Percentiles rank a stretch among this genome's conserved stretches.
These are phyloP conservation scores for Rhododendron henanense DNA, from an alignment of 148 eudicot species.

Conservation along the genomic window DNA sequence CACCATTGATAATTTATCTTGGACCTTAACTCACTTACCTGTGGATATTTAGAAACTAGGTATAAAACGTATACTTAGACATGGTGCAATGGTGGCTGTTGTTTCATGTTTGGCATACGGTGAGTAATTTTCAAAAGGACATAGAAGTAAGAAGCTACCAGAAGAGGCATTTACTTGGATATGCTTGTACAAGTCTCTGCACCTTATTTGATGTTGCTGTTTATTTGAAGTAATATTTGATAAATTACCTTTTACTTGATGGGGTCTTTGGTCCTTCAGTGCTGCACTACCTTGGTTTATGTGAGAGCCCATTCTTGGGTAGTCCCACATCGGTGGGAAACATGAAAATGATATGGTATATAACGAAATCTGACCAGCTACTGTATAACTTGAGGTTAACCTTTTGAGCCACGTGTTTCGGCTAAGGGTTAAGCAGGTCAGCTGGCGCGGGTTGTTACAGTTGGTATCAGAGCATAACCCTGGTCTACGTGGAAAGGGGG, in stretches of 20 bases:
- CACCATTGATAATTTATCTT: not conserved
- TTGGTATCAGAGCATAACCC: too few relatives aligned
- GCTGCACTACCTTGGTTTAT: not conserved
- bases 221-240: not conserved
- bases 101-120: not conserved
- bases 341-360: too few relatives aligned
- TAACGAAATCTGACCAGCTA: too few relatives aligned
- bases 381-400: too few relatives aligned
- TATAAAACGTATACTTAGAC: not conserved
- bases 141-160: not conserved
- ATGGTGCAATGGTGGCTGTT: not conserved
- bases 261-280: constrained; percentile 6
- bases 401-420: too few relatives aligned
- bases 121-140: not conserved
- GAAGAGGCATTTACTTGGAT: not conserved
- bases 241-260: not conserved
- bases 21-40: not conserved
- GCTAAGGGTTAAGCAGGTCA: too few relatives aligned
- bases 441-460: too few relatives aligned
- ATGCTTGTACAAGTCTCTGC: not conserved
- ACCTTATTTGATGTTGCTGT: not conserved
- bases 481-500: too few relatives aligned
- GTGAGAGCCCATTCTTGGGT: too few relatives aligned
- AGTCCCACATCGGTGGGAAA: too few relatives aligned
- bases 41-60: not conserved